Percentiles rank a stretch among this genome's conserved stretches.
phyloP scores from a whole-genome alignment of 352 stramenopile species.

The Phytophthora agathidicida region DNA sequence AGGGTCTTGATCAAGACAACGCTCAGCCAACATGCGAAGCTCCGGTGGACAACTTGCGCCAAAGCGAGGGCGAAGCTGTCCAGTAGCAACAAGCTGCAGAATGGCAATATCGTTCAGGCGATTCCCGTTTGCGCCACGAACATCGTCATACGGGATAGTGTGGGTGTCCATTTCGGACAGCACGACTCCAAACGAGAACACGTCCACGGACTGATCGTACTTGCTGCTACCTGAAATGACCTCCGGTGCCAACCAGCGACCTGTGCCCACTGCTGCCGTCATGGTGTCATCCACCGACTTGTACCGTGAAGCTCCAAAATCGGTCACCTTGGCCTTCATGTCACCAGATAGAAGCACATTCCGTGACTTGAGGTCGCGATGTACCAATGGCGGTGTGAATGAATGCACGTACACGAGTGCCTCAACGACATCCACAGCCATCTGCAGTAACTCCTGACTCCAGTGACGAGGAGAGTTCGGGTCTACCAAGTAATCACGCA shows the following conservation, averaged over 20 bases:
- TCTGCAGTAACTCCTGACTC: conserved; percentile 52
- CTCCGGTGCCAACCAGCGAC: conserved; percentile 62
- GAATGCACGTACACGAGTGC: conserved; percentile 69
- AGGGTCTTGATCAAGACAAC: conserved; percentile 42
- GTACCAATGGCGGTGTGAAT: conserved; percentile 54
- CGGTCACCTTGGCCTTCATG: conserved; percentile 60
- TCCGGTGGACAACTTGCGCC: conserved; percentile 38
- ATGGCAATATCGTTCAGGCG: conserved; percentile 51
- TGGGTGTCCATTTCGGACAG: conserved; percentile 66
- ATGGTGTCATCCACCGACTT: conserved; percentile 51
- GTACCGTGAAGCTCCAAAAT: conserved; percentile 63
- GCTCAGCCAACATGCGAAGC: conserved; percentile 35
- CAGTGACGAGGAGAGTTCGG: conserved; percentile 32
- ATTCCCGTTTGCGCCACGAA: conserved; percentile 36
- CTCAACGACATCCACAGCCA: conserved; percentile 56
- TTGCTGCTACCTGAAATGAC: conserved; percentile 49
- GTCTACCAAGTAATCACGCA: conserved; percentile 49
- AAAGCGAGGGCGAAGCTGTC: conserved; percentile 41
- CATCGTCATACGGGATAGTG: conserved; percentile 52
- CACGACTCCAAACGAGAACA: conserved; percentile 68
- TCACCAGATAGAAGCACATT: conserved; percentile 52
- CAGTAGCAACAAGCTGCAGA: conserved; percentile 45
- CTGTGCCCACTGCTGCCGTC: conserved; percentile 55
- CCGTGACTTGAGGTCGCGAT: conserved; percentile 68
- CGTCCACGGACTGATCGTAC: conserved; percentile 58